phyloP scores from a whole-genome alignment of 768 basidiomycete genomes.

The Mycena galopus region DNA sequence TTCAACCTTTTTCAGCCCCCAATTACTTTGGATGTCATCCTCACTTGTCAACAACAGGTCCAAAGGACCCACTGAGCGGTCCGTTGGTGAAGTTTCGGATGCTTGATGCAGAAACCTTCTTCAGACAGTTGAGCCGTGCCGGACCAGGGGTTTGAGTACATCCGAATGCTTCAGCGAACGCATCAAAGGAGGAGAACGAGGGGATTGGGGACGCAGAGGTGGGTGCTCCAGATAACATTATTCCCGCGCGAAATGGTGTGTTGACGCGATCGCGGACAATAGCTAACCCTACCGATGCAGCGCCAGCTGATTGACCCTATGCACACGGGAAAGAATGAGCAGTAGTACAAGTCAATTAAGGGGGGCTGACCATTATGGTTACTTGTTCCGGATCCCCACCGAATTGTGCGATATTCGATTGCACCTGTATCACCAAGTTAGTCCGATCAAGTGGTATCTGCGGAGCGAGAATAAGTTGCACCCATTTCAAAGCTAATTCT shows the following conservation, averaged over 20 bases:
- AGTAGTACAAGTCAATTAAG: too few relatives aligned
- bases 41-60: constrained; percentile 22
- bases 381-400: constrained; percentile 56
- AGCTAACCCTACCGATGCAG: constrained; percentile 1
- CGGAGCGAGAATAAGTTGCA: constrained; percentile 44
- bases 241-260: constrained; percentile 7
- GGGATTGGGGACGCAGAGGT: constrained; percentile 3
- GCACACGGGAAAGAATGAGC: not conserved
- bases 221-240: constrained; percentile 18
- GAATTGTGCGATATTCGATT: constrained; percentile 59
- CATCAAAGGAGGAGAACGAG: constrained; percentile 17
- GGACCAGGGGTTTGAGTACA: constrained; percentile 38
- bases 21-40: not conserved
- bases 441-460: not conserved
- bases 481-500: constrained; percentile 47
- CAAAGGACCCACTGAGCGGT: constrained; percentile 19
- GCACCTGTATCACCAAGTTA: constrained; percentile 52
- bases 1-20: too few relatives aligned
- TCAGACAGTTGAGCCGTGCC: constrained; percentile 38
- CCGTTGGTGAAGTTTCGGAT: constrained; percentile 38
- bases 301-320: constrained; percentile 24
- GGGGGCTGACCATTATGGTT: constrained; percentile 38
- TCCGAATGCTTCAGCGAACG: constrained; percentile 22
- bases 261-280: constrained; percentile 13
- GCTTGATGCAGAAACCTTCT: constrained; percentile 32